Conservation (phyloP, 1,284 basidiomycete genomes). For the Coriolopsis trogii region DNA sequence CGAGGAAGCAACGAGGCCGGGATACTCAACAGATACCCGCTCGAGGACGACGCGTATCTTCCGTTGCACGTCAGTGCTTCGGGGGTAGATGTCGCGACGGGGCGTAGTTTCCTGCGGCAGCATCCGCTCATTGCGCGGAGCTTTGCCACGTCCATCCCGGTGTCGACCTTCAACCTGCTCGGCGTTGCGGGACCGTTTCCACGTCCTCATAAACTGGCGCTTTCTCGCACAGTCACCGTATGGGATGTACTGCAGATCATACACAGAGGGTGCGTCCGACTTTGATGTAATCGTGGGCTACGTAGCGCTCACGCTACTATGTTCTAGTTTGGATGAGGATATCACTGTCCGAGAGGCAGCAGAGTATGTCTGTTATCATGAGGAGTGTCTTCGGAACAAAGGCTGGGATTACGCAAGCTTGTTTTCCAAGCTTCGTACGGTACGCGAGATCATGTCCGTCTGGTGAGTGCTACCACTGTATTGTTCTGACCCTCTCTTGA, state of each 20-base stretch:
- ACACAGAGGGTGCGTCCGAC: not conserved
- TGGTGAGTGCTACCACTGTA: not conserved
- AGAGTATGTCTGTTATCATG: not conserved
- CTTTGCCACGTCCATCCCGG: constrained; percentile 2
- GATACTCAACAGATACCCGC: not conserved
- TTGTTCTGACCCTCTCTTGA: not conserved
- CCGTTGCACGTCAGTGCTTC: not conserved
- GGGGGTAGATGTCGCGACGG: not conserved
- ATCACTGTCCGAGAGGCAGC: not conserved
- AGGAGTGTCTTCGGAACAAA: not conserved
- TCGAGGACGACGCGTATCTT: not conserved
- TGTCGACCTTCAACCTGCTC: not conserved
- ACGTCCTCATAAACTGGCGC: not conserved
- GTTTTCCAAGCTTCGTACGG: not conserved
- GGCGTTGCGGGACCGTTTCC: not conserved
- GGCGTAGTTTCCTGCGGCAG: not conserved
- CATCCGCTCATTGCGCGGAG: constrained; percentile 2
- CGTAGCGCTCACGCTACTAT: not conserved
- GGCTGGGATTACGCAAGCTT: not conserved
- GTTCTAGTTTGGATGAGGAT: not conserved
- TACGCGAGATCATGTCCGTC: not conserved
- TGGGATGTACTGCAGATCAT: not conserved
- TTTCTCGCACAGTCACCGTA: not conserved
- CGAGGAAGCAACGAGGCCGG: not conserved
- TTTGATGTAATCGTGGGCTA: not conserved